Percentiles rank a stretch among this genome's conserved stretches.
These are phyloP conservation scores for Lophiotrema nucula DNA, from an alignment of 495 filamentous ascomycete species.

Conservation along the genomic window DNA sequence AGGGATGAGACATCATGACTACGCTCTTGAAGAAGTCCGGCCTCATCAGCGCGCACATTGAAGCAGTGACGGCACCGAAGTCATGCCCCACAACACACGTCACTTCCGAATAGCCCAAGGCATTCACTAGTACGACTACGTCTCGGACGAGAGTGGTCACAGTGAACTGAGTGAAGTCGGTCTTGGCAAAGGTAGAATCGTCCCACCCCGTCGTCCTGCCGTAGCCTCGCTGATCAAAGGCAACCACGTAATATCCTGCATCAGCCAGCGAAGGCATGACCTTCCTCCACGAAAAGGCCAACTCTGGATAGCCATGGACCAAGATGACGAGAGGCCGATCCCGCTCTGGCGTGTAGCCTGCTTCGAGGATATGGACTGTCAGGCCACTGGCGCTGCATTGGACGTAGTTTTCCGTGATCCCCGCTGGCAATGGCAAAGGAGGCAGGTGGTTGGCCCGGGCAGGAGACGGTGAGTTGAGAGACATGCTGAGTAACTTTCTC, in stretches of 20 bases:
- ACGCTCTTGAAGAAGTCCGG: conserved; percentile 62
- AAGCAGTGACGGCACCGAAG: conserved; percentile 58
- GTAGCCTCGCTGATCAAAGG: conserved; percentile 68
- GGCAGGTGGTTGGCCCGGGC: conserved; percentile 24
- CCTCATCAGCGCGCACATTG: conserved; percentile 59
- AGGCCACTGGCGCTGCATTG: conserved; percentile 44
- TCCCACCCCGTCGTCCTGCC: conserved; percentile 66
- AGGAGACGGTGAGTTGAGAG: conserved; percentile 5
- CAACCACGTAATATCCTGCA: conserved; percentile 62
- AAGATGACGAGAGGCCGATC: conserved; percentile 58
- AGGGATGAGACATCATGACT: conserved; percentile 58
- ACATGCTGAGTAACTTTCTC: neutral
- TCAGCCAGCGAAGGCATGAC: conserved; percentile 56
- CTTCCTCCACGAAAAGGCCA: conserved; percentile 69
- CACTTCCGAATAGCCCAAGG: conserved; percentile 57
- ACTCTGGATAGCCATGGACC: conserved; percentile 66
- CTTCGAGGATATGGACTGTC: conserved; percentile 60
- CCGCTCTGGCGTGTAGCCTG: conserved; percentile 46
- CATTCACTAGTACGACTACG: conserved; percentile 58
- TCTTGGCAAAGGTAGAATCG: conserved; percentile 47
- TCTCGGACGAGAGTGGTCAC: conserved; percentile 62
- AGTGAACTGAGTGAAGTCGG: conserved; percentile 57
- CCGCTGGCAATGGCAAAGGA: conserved; percentile 54
- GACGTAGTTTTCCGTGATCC: conserved; percentile 45
- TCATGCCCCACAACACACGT: conserved; percentile 67